Percentiles rank a stretch among this genome's conserved stretches.
Evolutionary conservation across 768 basidiomycete species (phyloP).

Genomic region (Kwoniella botswanensis): DNA sequence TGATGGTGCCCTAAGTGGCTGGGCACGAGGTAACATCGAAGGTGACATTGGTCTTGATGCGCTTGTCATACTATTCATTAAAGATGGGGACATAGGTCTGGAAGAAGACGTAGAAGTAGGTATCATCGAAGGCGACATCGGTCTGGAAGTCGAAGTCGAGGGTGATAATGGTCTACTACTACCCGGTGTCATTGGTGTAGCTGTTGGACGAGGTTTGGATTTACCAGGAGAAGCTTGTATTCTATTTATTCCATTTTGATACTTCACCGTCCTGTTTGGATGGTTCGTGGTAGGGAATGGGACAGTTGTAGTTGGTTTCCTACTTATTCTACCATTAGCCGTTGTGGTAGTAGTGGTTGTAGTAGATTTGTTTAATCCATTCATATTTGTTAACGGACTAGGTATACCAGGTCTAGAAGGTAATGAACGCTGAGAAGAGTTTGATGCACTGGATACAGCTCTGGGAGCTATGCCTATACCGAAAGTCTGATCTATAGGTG

Average conservation of each 20-base stretch:
- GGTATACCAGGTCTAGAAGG: constrained; percentile 51
- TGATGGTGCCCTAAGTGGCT: constrained; percentile 27
- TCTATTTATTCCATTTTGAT: background rate
- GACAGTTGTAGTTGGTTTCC: constrained; percentile 18
- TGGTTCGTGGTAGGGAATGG: constrained; percentile 10
- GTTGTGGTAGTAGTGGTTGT: constrained; percentile 21
- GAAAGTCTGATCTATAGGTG: constrained; percentile 33
- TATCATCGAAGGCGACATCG: constrained; percentile 32
- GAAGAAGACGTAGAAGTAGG: constrained; percentile 9
- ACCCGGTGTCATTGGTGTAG: background rate
- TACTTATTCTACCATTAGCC: constrained; percentile 4
- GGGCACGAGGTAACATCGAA: constrained; percentile 24
- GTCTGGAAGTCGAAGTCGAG: constrained; percentile 10
- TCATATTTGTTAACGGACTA: constrained; percentile 35
- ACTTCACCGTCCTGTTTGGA: constrained; percentile 1
- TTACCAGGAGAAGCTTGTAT: background rate
- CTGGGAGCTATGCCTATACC: constrained; percentile 14
- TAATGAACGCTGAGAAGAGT: constrained; percentile 33
- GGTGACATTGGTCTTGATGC: constrained; percentile 37
- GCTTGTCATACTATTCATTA: background rate
- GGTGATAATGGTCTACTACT: constrained; percentile 5
- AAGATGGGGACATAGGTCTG: constrained; percentile 39
- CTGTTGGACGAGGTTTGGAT: background rate
- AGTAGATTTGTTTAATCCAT: constrained; percentile 15
- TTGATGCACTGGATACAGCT: constrained; percentile 38